Evolutionary conservation across 2,329 filamentous ascomycete species (phyloP), one percentile per base, ranked within the genome.

Genomic region (Zymoseptoria crescenta): DNA sequence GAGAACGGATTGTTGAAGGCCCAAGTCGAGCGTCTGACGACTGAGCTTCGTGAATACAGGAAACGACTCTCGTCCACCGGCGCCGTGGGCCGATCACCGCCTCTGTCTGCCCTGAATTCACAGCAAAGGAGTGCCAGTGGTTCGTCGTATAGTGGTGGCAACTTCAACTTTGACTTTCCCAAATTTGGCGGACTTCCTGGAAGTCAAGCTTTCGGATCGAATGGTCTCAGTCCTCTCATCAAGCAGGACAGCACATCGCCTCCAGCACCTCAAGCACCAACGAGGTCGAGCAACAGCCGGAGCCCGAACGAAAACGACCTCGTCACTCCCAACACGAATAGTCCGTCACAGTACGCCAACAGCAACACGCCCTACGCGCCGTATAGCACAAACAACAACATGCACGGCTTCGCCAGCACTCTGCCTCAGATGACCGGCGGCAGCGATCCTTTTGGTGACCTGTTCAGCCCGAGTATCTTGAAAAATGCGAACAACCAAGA

Each of bases 91-190:
- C 74, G 76, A 19, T 80, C 81, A n/a, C 78, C 80, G 10, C 74
- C 80, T 48, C 72, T 73, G 4, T 65, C 72, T 59, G 73, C 73
- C 56, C 61, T 62, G 27, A 62, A 61, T 50, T 56, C 55, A n/a
- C 61, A 59, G 27, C 55, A 59, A 28, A 58, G 73, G 52, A 74
- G 67, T 56, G 69, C 65, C 61, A 67, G 58, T 27, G 57, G 61
- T 55, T 55, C 56, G 30, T 51, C 59, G 30, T 62, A 58, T 8
- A 62, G 83, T 78, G 72, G 87, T 85, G 65, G 88, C 54, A 66
- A 70, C 72, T 97, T 97, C 71, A 87, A 93, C 66, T 97, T 99
- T 67, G 93, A 97, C 66, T 97, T 97, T 65, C 93, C 94, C 64
- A 92, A 89, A 71, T 97, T 99, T 69, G 94, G 94, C 52, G 82